Base-by-base conservation (phyloP, 306 rosid species). In the Adenanthera pavonina region DNA sequence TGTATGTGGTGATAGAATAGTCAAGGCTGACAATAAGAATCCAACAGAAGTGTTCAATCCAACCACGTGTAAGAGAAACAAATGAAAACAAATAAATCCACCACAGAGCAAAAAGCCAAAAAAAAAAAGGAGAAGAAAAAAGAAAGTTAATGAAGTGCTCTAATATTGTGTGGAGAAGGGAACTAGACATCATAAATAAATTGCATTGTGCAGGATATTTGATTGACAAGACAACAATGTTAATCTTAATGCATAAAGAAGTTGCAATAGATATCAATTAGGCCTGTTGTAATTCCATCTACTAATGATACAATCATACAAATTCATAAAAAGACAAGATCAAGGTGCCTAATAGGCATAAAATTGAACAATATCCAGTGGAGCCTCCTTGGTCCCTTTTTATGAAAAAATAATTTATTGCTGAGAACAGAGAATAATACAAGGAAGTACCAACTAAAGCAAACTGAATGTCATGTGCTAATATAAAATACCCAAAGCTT, bases 21-120 rank as follows among this genome's bases (percentile, higher is more conserved):
- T 16, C 74, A 69, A 69, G 36, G 47, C 51, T 25, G 43, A 86
- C 62, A 82, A 72, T 54, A 43, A 19, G n/a, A 68, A 56, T 17
- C 25, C 83, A 52, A 62, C 43, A 41, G 73, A 77, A 81, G 69
- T 6, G 77, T 52, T 51, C 74, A 75, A 77, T 78, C 25, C 74
- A 77, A 74, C 51, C 35, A 40, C 81, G 57, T 51, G 70, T 56
- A n/a, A 43, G 68, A 74, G 46, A 78, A 71, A 48, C 67, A 11
- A 30, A 8, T 12, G 53, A 17, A 38, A 64, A 52, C 60, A 71
- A 6, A 46, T 25, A 68, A 49, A 76, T 80, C 64, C 40, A 52
- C 12, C 72, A 44, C 5, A 38, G 4, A 3, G 5, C 72, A 57
- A 49, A 14, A 7, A 66, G 7, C 33, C 44, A 35, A 60, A 54